phyloP scores from a whole-genome alignment of 371 early-diverging fungal species.

The Lichtheimia ramosa region DNA sequence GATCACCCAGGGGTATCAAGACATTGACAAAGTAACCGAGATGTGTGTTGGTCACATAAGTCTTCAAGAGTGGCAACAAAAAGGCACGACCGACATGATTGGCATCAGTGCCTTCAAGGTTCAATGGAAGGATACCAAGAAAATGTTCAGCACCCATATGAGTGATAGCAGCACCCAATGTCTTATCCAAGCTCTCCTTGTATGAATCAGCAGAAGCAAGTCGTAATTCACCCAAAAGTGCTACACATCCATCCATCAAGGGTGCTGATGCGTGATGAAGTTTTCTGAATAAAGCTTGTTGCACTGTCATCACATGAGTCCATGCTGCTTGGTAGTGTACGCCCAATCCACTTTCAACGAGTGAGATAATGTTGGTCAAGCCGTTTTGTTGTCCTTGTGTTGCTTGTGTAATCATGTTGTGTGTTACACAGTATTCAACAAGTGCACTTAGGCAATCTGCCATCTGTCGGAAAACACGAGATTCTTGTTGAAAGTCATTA shows the following conservation, averaged over 20 bases:
- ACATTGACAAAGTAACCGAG: constrained; percentile 72
- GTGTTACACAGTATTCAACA: constrained; percentile 69
- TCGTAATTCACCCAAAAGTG: constrained; percentile 76
- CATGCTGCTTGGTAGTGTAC: constrained; percentile 83
- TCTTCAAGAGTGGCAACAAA: constrained; percentile 79
- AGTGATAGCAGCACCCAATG: constrained; percentile 78
- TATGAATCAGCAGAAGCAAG: constrained; percentile 80
- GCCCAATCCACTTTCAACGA: constrained; percentile 62
- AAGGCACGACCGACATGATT: constrained; percentile 74
- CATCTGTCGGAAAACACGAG: constrained; percentile 50
- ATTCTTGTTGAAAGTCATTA: constrained; percentile 71
- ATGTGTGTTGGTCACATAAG: constrained; percentile 76
- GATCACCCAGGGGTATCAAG: constrained; percentile 78
- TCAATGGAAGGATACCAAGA: constrained; percentile 81
- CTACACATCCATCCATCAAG: constrained; percentile 62
- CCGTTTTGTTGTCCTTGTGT: constrained; percentile 35
- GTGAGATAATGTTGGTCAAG: constrained; percentile 51
- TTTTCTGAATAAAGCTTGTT: constrained; percentile 74
- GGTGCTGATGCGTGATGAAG: constrained; percentile 68
- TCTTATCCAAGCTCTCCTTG: constrained; percentile 83
- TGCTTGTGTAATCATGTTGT: constrained; percentile 62
- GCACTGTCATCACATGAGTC: constrained; percentile 75
- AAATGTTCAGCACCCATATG: constrained; percentile 83
- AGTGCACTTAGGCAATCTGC: constrained; percentile 71
- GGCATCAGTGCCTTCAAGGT: constrained; percentile 63